A percentile compares a stretch with the other conserved stretches of the same genome.
Evolutionary conservation across 2,329 filamentous ascomycete genomes (phyloP).

Genomic region (Neopestalotiopsis clavispora): DNA sequence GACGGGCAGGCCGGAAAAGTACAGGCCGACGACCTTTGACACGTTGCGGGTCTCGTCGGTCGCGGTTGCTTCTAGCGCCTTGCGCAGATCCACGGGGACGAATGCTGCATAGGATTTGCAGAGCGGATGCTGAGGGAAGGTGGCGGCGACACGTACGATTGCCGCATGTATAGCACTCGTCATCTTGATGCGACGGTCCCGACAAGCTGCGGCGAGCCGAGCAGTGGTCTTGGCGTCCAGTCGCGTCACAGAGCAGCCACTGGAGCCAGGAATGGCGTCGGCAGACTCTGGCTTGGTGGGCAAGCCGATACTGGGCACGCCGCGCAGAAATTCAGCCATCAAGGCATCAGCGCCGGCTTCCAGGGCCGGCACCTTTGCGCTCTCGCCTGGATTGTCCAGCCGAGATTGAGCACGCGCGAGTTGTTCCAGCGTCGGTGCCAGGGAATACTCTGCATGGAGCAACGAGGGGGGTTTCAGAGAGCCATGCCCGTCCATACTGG

Average conservation of each 20-base stretch:
- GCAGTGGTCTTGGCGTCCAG: conserved; percentile 20
- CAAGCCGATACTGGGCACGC: conserved; percentile 28
- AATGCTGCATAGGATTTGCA: conserved; percentile 27
- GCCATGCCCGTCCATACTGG: too few relatives aligned
- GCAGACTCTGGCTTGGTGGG: conserved; percentile 23
- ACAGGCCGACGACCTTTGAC: conserved; percentile 21
- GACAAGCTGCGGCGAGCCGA: conserved; percentile 19
- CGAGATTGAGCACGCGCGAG: too few relatives aligned
- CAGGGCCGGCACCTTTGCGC: neutral
- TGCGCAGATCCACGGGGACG: conserved; percentile 25
- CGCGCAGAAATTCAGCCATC: conserved; percentile 20
- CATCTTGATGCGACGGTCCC: conserved; percentile 20
- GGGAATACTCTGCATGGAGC: too few relatives aligned
- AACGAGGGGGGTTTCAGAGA: too few relatives aligned
- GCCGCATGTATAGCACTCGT: conserved; percentile 28
- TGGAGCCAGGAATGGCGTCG: conserved; percentile 6
- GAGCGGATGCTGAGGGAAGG: conserved; percentile 24
- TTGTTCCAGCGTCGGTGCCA: too few relatives aligned
- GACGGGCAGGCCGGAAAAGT: conserved; percentile 26
- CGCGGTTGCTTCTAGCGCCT: conserved; percentile 13
- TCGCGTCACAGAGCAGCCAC: conserved; percentile 7
- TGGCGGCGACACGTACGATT: conserved; percentile 25
- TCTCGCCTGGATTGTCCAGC: too few relatives aligned
- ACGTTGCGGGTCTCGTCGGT: neutral
- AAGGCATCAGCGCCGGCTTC: conserved; percentile 24